phyloP scores from a whole-genome alignment of 2,329 filamentous ascomycete genomes.

The Penicillium sp. region DNA sequence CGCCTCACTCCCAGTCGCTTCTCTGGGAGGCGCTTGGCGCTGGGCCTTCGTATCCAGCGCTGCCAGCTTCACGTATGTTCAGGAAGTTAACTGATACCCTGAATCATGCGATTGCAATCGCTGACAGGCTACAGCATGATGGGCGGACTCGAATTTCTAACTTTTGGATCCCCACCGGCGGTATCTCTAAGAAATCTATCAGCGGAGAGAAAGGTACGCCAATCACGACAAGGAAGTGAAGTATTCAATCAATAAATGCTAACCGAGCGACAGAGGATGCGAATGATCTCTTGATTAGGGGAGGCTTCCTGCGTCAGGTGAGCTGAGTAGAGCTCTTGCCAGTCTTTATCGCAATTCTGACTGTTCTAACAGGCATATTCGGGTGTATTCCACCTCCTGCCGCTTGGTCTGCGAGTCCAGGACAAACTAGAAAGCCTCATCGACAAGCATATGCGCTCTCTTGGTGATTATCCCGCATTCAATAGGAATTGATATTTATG shows the following conservation, averaged over 20 bases:
- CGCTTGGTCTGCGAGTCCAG: constrained; percentile 82
- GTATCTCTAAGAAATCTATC: constrained; percentile 60
- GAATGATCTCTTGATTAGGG: constrained; percentile 68
- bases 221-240: constrained; percentile 30
- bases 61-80: constrained; percentile 44
- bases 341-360: background rate
- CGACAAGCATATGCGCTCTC: constrained; percentile 81
- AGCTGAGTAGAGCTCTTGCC: constrained; percentile 20
- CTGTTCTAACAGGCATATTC: constrained; percentile 68
- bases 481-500: background rate
- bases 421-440: constrained; percentile 84
- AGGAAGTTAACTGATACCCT: constrained; percentile 1
- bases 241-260: constrained; percentile 41
- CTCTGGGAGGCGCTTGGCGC: constrained; percentile 22
- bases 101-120: constrained; percentile 8
- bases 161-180: constrained; percentile 78
- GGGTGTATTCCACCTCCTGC: constrained; percentile 89
- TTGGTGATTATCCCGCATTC: constrained; percentile 58
- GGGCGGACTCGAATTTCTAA: constrained; percentile 67
- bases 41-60: constrained; percentile 32
- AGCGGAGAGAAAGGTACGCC: constrained; percentile 51
- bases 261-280: constrained; percentile 54
- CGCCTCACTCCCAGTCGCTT: constrained; percentile 30
- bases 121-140: constrained; percentile 52
- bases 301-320: constrained; percentile 74